A percentile compares a stretch with the other conserved stretches of the same genome.
These are phyloP conservation scores for Dryadomyces quercivorus DNA, from an alignment of 2,329 filamentous ascomycete genomes.

Conservation along the genomic window DNA sequence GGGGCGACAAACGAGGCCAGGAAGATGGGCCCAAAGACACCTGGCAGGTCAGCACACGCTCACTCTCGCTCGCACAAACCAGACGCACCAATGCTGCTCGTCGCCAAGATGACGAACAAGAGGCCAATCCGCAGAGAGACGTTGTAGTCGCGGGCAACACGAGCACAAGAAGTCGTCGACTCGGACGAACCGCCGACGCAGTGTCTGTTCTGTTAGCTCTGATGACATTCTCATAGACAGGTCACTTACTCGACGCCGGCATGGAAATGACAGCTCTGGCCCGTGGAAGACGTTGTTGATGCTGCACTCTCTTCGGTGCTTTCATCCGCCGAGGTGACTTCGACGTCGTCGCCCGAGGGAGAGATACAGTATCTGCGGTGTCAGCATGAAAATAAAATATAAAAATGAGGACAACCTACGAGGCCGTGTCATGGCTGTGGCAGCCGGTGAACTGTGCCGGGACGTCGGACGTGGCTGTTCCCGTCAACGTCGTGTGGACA, in stretches of 20 bases:
- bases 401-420: slow-evolving; percentile 9
- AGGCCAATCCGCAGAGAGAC: slow-evolving; percentile 56
- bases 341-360: slow-evolving; percentile 32
- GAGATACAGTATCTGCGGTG: slow-evolving; percentile 2
- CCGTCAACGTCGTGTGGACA: slow-evolving; percentile 34
- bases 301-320: slow-evolving; percentile 12
- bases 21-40: slow-evolving; percentile 55
- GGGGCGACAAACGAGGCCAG: slow-evolving; percentile 43
- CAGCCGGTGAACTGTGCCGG: slow-evolving; percentile 53
- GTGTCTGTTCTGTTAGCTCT: slow-evolving; percentile 23
- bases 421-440: slow-evolving; percentile 45
- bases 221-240: too few relatives aligned
- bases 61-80: too few relatives aligned
- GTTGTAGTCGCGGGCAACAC: slow-evolving; percentile 45
- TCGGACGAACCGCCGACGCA: slow-evolving; percentile 39
- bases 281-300: slow-evolving; percentile 10
- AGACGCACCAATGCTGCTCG: slow-evolving; percentile 42
- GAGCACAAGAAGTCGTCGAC: slow-evolving; percentile 29
- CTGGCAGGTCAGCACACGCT: too few relatives aligned
- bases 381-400: neutral
- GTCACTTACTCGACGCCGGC: slow-evolving; percentile 62
- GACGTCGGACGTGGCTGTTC: slow-evolving; percentile 40
- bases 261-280: slow-evolving; percentile 56
- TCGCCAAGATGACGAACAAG: slow-evolving; percentile 58
- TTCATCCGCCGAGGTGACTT: slow-evolving; percentile 25